Conservation (phyloP, 2,329 filamentous ascomycete species). For the Botrytis elliptica region DNA sequence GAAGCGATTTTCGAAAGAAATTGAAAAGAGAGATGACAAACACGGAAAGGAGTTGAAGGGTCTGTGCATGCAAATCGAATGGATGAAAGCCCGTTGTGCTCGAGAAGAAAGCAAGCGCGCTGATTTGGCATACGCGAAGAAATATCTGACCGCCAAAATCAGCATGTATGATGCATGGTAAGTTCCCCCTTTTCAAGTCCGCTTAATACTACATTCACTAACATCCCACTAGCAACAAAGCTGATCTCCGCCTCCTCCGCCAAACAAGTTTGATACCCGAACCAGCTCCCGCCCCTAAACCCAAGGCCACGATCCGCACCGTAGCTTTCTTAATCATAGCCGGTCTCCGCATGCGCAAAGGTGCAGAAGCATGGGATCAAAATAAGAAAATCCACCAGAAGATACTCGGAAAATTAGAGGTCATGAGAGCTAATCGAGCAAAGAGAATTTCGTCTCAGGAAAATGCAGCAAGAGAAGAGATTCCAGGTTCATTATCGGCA, state of each 20-base stretch:
- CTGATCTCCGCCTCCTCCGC: slow-evolving; percentile 81
- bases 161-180: slow-evolving; percentile 89
- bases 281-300: slow-evolving; percentile 13
- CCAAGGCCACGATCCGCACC: slow-evolving; percentile 43
- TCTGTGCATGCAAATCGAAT: slow-evolving; percentile 85
- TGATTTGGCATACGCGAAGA: slow-evolving; percentile 84
- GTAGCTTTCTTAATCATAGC: slow-evolving; percentile 51
- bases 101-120: slow-evolving; percentile 78
- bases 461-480: slow-evolving; percentile 2
- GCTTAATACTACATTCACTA: slow-evolving; percentile 24
- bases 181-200: slow-evolving; percentile 42
- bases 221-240: slow-evolving; percentile 70
- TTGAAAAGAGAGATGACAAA: slow-evolving; percentile 52
- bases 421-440: slow-evolving; percentile 26
- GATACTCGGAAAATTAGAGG: slow-evolving; percentile 34
- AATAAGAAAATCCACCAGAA: slow-evolving; percentile 47
- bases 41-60: slow-evolving; percentile 78
- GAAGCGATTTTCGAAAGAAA: slow-evolving; percentile 45
- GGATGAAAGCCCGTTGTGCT: slow-evolving; percentile 77
- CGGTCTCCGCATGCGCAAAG: slow-evolving; percentile 50
- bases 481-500: background rate
- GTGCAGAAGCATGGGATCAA: slow-evolving; percentile 50
- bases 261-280: slow-evolving; percentile 66
- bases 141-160: slow-evolving; percentile 74
- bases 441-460: slow-evolving; percentile 1